These are phyloP conservation scores for Suillus decipiens DNA, from an alignment of 768 basidiomycete species.

Conservation along the genomic window DNA sequence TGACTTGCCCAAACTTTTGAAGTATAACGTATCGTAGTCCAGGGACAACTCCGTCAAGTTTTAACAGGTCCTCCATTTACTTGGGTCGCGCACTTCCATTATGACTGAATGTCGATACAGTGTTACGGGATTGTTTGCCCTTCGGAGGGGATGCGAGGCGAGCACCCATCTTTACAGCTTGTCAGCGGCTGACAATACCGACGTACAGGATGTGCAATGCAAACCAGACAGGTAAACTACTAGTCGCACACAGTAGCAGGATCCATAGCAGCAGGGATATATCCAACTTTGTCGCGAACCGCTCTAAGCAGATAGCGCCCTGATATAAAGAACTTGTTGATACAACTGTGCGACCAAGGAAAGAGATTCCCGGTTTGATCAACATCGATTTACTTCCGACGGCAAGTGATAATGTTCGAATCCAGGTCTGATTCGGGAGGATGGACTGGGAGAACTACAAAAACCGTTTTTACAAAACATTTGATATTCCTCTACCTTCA, in stretches of 20 bases:
- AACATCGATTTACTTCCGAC: slow-evolving; percentile 12
- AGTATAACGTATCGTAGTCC: too few species aligned
- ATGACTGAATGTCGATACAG: too few species aligned
- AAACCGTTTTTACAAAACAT: neutral
- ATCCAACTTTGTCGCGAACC: slow-evolving; percentile 17
- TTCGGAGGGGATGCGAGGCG: slow-evolving; percentile 39
- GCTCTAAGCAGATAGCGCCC: slow-evolving; percentile 6
- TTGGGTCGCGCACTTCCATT: too few species aligned
- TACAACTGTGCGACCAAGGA: slow-evolving; percentile 11
- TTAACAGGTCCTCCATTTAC: too few species aligned
- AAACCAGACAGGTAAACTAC: slow-evolving; percentile 37
- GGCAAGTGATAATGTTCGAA: neutral
- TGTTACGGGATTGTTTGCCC: slow-evolving; percentile 46
- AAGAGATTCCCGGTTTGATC: slow-evolving; percentile 19
- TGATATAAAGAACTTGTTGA: slow-evolving; percentile 7
- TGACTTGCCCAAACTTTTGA: too few species aligned
- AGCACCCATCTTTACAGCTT: slow-evolving; percentile 48
- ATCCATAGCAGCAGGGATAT: slow-evolving; percentile 40
- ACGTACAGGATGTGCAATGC: slow-evolving; percentile 32
- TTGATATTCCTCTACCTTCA: neutral
- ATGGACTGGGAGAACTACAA: neutral
- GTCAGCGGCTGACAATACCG: slow-evolving; percentile 30
- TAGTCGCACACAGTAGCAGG: slow-evolving; percentile 30
- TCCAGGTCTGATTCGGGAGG: neutral
- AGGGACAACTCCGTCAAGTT: too few species aligned